These are phyloP conservation scores for Chytriomyces hyalinus DNA, from an alignment of 192 early-diverging fungal species.

Conservation along the genomic window DNA sequence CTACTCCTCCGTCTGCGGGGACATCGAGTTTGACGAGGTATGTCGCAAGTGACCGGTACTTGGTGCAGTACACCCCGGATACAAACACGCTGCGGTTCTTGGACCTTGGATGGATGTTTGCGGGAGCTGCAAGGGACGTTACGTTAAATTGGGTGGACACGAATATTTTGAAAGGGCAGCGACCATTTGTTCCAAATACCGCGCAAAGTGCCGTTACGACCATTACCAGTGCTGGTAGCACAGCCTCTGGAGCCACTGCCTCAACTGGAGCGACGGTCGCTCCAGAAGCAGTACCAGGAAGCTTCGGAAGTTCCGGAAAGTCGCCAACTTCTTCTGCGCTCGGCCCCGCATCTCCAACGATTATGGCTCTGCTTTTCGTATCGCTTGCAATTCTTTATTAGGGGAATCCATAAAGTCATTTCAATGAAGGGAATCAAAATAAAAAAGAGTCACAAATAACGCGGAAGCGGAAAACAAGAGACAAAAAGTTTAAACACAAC, in stretches of 20 bases:
- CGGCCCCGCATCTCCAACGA: not conserved
- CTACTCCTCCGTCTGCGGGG: not conserved
- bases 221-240: too few species aligned
- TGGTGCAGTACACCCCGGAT: conserved; percentile 30
- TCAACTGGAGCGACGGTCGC: not conserved
- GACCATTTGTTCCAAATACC: too few species aligned
- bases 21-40: conserved; percentile 17
- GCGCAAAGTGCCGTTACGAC: too few species aligned
- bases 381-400: not conserved
- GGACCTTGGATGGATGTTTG: conserved; percentile 36
- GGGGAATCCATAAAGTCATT: not conserved
- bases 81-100: conserved; percentile 20
- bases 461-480: too few species aligned
- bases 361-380: not conserved
- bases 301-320: not conserved
- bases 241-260: not conserved
- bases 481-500: too few species aligned
- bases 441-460: too few species aligned
- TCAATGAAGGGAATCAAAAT: too few species aligned
- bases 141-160: conserved; percentile 3
- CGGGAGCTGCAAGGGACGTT: not conserved
- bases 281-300: not conserved
- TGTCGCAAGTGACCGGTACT: conserved; percentile 16
- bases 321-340: not conserved
- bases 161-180: not conserved